phyloP scores from a whole-genome alignment of 768 basidiomycete species.

The Hygrocybe punicea region DNA sequence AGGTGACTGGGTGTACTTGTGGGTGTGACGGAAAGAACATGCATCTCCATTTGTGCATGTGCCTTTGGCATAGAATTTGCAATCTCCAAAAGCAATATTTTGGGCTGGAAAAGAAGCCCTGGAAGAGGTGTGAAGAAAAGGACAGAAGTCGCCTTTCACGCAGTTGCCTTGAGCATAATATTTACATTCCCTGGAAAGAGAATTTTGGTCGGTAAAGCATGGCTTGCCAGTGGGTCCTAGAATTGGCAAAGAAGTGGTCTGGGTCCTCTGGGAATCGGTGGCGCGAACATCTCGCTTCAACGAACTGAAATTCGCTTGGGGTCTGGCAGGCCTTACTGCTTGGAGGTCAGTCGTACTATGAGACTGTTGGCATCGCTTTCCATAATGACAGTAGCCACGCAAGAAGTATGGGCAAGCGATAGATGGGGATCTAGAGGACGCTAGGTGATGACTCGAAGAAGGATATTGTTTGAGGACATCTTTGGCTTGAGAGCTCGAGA shows the following conservation, averaged over 20 bases:
- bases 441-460: no score
- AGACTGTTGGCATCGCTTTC: background rate
- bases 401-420: background rate
- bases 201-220: slow-evolving; percentile 30
- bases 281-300: no score
- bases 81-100: slow-evolving; percentile 35
- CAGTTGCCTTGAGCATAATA: slow-evolving; percentile 27
- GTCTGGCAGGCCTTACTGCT: background rate
- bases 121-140: slow-evolving; percentile 18
- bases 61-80: slow-evolving; percentile 40
- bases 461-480: no score
- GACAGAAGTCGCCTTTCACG: slow-evolving; percentile 25
- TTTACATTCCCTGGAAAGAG: slow-evolving; percentile 35
- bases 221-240: slow-evolving; percentile 22
- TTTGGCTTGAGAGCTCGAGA: background rate
- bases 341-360: no score
- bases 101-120: background rate
- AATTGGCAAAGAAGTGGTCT: no score
- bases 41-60: slow-evolving; percentile 30
- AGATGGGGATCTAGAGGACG: background rate
- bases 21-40: slow-evolving; percentile 41
- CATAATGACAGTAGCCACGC: slow-evolving; percentile 5
- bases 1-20: no score
- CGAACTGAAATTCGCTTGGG: no score
- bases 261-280: no score